Base-by-base conservation (phyloP, 1,284 basidiomycete species). In the Ganoderma leucocontextum region DNA sequence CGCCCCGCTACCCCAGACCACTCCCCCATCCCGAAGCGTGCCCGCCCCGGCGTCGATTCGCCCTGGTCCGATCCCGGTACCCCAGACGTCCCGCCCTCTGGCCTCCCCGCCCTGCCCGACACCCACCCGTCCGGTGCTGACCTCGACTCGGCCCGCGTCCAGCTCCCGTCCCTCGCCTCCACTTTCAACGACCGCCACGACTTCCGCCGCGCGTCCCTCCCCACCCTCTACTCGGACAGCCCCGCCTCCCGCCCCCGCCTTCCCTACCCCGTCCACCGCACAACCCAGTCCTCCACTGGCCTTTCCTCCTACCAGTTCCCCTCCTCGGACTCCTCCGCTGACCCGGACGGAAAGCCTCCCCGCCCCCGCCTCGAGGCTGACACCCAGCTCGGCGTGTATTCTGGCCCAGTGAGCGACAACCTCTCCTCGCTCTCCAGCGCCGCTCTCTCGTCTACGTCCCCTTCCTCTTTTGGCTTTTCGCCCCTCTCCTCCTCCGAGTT, bases 161-260 rank as follows among this genome's bases (percentile, higher is more conserved):
- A 91, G 79, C 84, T 92, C 9, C 91, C 91, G 4, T 91, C 90
- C 72, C 89, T 92, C 73, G 91, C 89, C 72, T 85, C 87, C 42
- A 83, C 89, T 33, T 89, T 92, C 73, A 87, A 89, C 76, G 90
- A 90, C 76, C 82, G 82, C 42, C 80, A 80, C 74, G 89, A 90
- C 62, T 78, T 79, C 66, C 87, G 91, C 63, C 87, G 91, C 61
- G 82, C 89, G 6, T 91, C 91, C 9, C 82, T 92, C 36, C 90
- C 91, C 1, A 86, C 84, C 59, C 82, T 90, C 63, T 79, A 83
- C 75, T 83, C 87, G 47, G 88, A 90, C 66, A 79, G 78, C 67
- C 76, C 83, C 70, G 74, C 85, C 60, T 66, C 69, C 65, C 78
- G 75, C 68, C 74, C 74, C 72, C 78, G 79, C 55, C 78, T 78